These are phyloP conservation scores for Paramecium biaurelia DNA, from an alignment of 73 alveolate species.

Conservation along the genomic window DNA sequence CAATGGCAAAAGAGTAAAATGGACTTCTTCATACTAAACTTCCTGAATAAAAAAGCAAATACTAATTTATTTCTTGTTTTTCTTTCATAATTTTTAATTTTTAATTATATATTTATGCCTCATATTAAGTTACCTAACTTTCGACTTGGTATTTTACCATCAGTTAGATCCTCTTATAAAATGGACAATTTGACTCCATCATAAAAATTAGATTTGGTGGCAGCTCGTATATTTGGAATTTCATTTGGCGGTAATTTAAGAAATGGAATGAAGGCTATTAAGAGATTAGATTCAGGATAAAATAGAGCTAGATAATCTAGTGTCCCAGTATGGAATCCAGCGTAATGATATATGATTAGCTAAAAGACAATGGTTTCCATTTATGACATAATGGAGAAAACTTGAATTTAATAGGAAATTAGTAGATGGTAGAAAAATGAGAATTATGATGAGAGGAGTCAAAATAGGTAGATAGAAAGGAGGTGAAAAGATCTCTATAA, in stretches of 20 bases:
- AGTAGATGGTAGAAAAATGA: conserved; percentile 44
- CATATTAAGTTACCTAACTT: conserved; percentile 17
- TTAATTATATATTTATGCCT: background rate
- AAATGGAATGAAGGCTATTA: conserved; percentile 24
- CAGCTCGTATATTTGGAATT: conserved; percentile 1
- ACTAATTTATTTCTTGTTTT: background rate
- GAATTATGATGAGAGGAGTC: conserved; percentile 59
- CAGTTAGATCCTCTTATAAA: background rate
- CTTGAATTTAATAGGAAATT: background rate
- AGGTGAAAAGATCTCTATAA: conserved; percentile 31
- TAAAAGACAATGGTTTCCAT: background rate
- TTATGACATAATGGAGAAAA: background rate
- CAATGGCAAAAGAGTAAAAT: conserved; percentile 53
- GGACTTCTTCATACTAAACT: conserved; percentile 50
- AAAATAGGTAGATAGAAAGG: conserved; percentile 53
- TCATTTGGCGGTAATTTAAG: conserved; percentile 49
- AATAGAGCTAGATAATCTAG: conserved; percentile 17
- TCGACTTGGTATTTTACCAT: background rate
- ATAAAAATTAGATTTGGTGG: background rate
- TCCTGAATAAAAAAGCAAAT: background rate
- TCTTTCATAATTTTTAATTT: background rate
- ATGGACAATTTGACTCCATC: background rate
- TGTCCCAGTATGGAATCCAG: conserved; percentile 42
- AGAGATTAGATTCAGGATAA: background rate
- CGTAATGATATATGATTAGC: background rate